Evolutionary conservation across 805 yeast genomes (phyloP), one percentile per base, ranked within the genome.

Genomic region (Blastobotrys robertii): DNA sequence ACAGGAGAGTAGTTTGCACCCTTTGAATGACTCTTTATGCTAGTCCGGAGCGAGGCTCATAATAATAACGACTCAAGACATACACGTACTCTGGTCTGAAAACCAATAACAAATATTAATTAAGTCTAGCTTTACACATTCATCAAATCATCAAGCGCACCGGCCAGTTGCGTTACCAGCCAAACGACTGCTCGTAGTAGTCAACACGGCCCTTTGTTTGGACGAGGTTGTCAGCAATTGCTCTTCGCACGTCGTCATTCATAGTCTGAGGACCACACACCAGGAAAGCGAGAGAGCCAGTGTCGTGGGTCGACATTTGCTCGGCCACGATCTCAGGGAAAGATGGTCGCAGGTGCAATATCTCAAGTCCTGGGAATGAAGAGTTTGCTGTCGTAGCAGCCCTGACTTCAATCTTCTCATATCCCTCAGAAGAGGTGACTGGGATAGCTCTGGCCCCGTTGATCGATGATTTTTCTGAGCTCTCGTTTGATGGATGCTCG

Each of bases 181-280:
- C 66, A 60, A 80, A 85, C 37, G 79, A 63, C 56, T 81, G 86
- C 55, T 84, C 92, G 55, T 67, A 74, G 53, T 75, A 76, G 44
- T 80, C 84, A n/a, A 84, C 69, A 40, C 81, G 64, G 38, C 70
- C 65, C 2, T 63, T 58, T 19, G 67, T 61, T 29, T 59, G 48
- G 10, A 60, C 59, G 28, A 79, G 57, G 36, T 67, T 59, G 11
- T 61, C 50, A 0, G 72, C 65, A 2, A 78, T 70, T 3, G 69
- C 57, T 33, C 63, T 55, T 53, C 88, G 69, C 14, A 77, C 49
- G 2, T 63, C 67, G 53, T 79, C 87, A 50, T 70, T 77, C 70
- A 79, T 70, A 3, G 57, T 42, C 30, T 75, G 70, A 38, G 79
- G 82, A 4, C 86, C 87, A 64, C 87, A 81, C 11, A 74, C 65